phyloP scores from a whole-genome alignment of 2,329 filamentous ascomycete genomes.

The Alternaria arborescens region DNA sequence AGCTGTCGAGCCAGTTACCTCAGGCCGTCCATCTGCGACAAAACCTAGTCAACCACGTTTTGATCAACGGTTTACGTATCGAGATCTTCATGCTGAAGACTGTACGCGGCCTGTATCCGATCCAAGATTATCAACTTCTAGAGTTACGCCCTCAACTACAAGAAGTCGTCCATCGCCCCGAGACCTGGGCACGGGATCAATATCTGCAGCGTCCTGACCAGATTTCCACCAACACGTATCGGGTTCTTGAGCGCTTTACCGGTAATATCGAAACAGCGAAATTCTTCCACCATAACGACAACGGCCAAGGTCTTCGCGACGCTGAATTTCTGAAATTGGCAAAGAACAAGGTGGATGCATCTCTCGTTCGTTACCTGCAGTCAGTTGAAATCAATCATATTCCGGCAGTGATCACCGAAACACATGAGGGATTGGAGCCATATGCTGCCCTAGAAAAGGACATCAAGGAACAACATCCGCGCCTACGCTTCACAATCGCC shows the following conservation, averaged over 20 bases:
- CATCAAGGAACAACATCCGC: constrained; percentile 20
- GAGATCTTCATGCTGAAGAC: constrained; percentile 26
- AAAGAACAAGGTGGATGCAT: constrained; percentile 16
- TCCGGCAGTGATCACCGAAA: constrained; percentile 25
- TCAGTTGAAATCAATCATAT: constrained; percentile 14
- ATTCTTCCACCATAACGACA: constrained; percentile 7
- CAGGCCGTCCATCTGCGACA: constrained; percentile 19
- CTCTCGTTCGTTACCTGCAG: constrained; percentile 24
- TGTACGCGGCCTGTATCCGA: constrained; percentile 8
- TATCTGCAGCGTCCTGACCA: constrained; percentile 11
- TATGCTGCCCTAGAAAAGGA: constrained; percentile 13
- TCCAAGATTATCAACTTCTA: not conserved
- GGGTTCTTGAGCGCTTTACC: constrained; percentile 25
- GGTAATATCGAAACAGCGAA: constrained; percentile 21
- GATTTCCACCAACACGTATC: constrained; percentile 15
- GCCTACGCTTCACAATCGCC: constrained; percentile 22
- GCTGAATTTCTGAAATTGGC: constrained; percentile 22
- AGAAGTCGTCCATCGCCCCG: constrained; percentile 10
- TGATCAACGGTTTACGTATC: constrained; percentile 13
- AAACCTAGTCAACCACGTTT: constrained; percentile 12
- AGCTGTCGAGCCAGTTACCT: not conserved
- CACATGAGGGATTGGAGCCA: constrained; percentile 19
- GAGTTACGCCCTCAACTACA: constrained; percentile 5
- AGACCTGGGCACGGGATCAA: constrained; percentile 16
- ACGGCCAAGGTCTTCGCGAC: constrained; percentile 11